These are phyloP conservation scores for Blastobotrys aristatus DNA, from an alignment of 1,139 yeast genomes.

Conservation along the genomic window DNA sequence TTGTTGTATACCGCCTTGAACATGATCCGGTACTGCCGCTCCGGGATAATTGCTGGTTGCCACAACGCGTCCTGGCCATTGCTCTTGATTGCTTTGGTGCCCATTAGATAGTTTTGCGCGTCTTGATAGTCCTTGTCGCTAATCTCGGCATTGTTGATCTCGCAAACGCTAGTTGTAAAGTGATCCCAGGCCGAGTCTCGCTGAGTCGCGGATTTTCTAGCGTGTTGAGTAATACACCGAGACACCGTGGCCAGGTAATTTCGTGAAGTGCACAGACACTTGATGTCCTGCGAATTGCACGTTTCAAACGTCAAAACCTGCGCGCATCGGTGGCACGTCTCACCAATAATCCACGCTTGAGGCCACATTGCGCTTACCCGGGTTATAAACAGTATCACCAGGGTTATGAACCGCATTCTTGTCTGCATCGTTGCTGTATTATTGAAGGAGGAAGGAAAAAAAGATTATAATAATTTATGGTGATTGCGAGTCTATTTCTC, in stretches of 20 bases:
- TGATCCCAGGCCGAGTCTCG: conserved; percentile 33
- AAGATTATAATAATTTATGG: too few relatives aligned
- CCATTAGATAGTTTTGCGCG: conserved; percentile 19
- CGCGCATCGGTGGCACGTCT: conserved; percentile 30
- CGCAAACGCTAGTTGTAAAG: conserved; percentile 27
- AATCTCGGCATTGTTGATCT: conserved; percentile 22
- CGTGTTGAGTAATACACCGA: conserved; percentile 19
- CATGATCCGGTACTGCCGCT: conserved; percentile 7
- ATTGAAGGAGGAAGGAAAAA: too few relatives aligned
- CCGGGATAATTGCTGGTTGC: conserved; percentile 8
- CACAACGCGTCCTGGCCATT: background rate
- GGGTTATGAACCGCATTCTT: conserved; percentile 1
- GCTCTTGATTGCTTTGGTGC: conserved; percentile 8
- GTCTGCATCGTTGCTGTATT: too few relatives aligned
- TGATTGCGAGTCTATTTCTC: too few relatives aligned
- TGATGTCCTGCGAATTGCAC: conserved; percentile 29
- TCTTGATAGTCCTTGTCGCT: conserved; percentile 25
- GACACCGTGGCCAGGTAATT: conserved; percentile 33
- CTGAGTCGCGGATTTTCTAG: conserved; percentile 20
- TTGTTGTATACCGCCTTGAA: conserved; percentile 24
- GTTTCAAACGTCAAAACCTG: conserved; percentile 24
- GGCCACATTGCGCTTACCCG: conserved; percentile 31
- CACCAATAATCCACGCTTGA: conserved; percentile 31
- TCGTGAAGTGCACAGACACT: conserved; percentile 31
- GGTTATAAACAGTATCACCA: conserved; percentile 2